Base-by-base conservation (phyloP, 139 green algal genomes). In the Protoeuglena noctilucae region DNA sequence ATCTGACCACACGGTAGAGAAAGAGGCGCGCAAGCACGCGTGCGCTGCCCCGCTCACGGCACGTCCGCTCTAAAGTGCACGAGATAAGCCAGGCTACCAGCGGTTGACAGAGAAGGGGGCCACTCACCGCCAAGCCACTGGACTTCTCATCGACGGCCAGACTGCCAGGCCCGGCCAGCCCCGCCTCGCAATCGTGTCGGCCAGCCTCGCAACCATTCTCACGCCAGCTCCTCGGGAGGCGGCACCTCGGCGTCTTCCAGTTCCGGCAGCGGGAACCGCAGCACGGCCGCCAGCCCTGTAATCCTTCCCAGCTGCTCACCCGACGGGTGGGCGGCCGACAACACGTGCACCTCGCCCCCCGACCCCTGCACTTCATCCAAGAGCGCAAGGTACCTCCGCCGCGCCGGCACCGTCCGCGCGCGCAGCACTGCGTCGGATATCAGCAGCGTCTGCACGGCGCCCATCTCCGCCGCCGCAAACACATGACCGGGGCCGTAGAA, bases 401-500 rank as follows among this genome's bases (percentile, higher is more conserved):
- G n/a, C 22, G 34, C 7, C 34, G 3, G 43, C 56, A 21, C 54
- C 18, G 39, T 70, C 39, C n/a, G 48, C 84, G n/a, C 93, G 70
- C n/a, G 62, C 56, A 25, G 62, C 57, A 43, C 9, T 4, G 40
- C 6, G 63, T 75, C 48, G 61, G 61, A 53, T 28, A 81, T 72
- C 4, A 80, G 74, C 40, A 89, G 60, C 18, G 71, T 80, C 63
- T 89, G 71, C 26, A 96, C 84, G 22, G 88, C 88, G 1, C 70
- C 66, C 40, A 77, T 49, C 59, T 79, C 71, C 2, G 67, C 60
- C 1, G 71, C 73, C 4, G 68, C 77, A 23, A 73, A 60, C 17
- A 85, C 73, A 46, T 82, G 73, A 17, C 75, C 72, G 1, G 86
- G 86, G 2, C 89, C 89, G 55, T 97, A 98, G 57, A 96, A 95